Evolutionary conservation across 331 rosid species (phyloP).

Genomic region (Ulmus americana): DNA sequence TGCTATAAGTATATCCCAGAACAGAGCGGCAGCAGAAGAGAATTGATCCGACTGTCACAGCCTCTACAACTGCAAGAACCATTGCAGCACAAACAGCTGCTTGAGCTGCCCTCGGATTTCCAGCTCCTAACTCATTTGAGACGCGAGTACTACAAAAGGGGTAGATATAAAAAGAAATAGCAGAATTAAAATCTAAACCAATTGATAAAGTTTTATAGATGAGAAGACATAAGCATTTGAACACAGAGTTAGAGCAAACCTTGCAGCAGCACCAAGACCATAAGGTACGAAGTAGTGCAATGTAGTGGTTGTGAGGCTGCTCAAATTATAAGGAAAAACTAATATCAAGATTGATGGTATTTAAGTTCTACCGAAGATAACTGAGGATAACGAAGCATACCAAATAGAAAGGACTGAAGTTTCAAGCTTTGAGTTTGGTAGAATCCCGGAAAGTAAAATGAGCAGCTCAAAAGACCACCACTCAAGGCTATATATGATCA

Average conservation of each 20-base stretch:
- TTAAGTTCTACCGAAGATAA: background rate
- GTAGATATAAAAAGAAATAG: background rate
- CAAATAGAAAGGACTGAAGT: slow-evolving; percentile 45
- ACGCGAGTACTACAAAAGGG: slow-evolving; percentile 40
- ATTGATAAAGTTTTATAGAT: background rate
- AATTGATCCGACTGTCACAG: slow-evolving; percentile 17
- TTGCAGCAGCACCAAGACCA: slow-evolving; percentile 58
- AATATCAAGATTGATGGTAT: background rate
- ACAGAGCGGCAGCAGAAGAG: slow-evolving; percentile 30
- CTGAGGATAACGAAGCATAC: slow-evolving; percentile 7
- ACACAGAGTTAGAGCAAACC: slow-evolving; percentile 28
- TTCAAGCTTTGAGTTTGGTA: slow-evolving; percentile 68
- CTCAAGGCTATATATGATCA: slow-evolving; percentile 43
- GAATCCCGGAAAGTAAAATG: slow-evolving; percentile 51
- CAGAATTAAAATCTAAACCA: no score
- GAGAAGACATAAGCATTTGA: background rate
- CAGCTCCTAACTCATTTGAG: slow-evolving; percentile 62
- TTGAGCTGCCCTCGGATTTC: slow-evolving; percentile 41
- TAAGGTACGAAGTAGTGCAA: slow-evolving; percentile 51
- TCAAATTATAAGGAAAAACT: background rate
- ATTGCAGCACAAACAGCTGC: slow-evolving; percentile 25
- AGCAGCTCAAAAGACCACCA: slow-evolving; percentile 75
- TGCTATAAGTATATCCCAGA: slow-evolving; percentile 50
- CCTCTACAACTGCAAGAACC: slow-evolving; percentile 37
- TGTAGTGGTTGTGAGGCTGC: slow-evolving; percentile 37